phyloP scores from a whole-genome alignment of 2,329 filamentous ascomycete genomes.

The Sarocladium strictum region DNA sequence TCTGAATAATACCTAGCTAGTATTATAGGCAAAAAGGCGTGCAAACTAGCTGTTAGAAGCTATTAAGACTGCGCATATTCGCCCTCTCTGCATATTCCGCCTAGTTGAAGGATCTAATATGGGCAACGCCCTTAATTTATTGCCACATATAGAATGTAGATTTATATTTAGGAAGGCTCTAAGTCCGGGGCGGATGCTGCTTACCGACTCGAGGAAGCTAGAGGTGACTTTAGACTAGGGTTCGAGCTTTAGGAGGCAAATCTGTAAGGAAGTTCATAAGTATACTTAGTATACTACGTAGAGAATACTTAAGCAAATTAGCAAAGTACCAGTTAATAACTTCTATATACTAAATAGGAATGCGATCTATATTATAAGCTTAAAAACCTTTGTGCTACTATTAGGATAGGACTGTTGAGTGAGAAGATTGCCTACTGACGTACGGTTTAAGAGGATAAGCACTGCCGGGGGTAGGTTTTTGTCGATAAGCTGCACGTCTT shows the following conservation, averaged over 20 bases:
- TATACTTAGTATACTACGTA: constrained; percentile 21
- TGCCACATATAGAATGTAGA: too few species aligned
- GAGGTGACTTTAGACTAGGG: constrained; percentile 41
- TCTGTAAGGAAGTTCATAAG: constrained; percentile 49
- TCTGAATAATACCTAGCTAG: constrained; percentile 40
- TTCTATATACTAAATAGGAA: constrained; percentile 40
- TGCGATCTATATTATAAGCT: constrained; percentile 34
- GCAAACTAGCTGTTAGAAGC: constrained; percentile 20
- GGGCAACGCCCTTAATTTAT: constrained; percentile 19
- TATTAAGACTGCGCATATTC: constrained; percentile 36
- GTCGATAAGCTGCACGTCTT: constrained; percentile 35
- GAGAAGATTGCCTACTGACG: too few species aligned
- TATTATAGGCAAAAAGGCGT: constrained; percentile 39
- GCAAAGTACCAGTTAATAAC: constrained; percentile 37
- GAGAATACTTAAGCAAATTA: constrained; percentile 20
- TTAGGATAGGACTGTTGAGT: too few species aligned
- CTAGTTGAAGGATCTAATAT: constrained; percentile 24
- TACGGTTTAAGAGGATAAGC: constrained; percentile 21
- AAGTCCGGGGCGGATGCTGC: too few species aligned
- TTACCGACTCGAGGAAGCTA: constrained; percentile 31
- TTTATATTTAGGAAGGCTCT: too few species aligned
- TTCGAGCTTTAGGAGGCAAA: constrained; percentile 50
- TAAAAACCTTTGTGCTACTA: constrained; percentile 33
- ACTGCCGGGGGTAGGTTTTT: constrained; percentile 28
- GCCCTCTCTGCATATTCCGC: constrained; percentile 27